Evolutionary conservation across 2,329 filamentous ascomycete genomes (phyloP), one percentile per base, ranked within the genome.

Genomic region (Exophiala bonariae): DNA sequence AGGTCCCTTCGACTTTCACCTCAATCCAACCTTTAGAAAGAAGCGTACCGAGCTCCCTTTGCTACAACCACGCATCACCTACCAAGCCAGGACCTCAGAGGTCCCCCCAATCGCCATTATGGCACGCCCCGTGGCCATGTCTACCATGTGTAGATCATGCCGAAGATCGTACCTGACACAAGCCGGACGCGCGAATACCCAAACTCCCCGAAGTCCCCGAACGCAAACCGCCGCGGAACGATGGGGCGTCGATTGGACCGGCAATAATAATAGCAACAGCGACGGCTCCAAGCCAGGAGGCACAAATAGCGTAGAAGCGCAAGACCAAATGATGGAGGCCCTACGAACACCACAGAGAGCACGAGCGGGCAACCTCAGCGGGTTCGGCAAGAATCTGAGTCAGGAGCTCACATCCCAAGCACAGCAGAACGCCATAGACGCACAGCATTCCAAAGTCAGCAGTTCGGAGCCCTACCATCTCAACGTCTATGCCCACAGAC

Each of bases 401-500:
- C 22, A 18, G 18, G 11, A 32, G 35, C 37, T 42, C 42, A 13
- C 40, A 50, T 48, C 30, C 42, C 44, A 39, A 38, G 37, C 22
- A 50, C 52, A 30, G 41, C 30, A 18, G 52, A 41, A 26, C 23
- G 23, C 23, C 33, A 51, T 55, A 49, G 46, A 48, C 13, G 37
- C 43, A 36, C 43, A 43, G 4, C 14, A 47, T 38, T 41, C 47
- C 9, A 44, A 37, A 28, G 26, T 48, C 28, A 36, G 49, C 33
- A 43, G 40, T 18, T 39, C 44, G 4, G 38, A 86, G 63, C 85
- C 87, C 2, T 89, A 89, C 73, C 89, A 95, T 66, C 79, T 99
- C 55, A 89, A 96, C 73, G 77, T 99, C 66, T 92, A 83, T 71
- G 74, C 86, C 20, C 85, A 87, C 66, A 95, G 89, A 73, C 93